Evolutionary conservation across 352 stramenopile species (phyloP).

Genomic region (Phytophthora ohioensis): DNA sequence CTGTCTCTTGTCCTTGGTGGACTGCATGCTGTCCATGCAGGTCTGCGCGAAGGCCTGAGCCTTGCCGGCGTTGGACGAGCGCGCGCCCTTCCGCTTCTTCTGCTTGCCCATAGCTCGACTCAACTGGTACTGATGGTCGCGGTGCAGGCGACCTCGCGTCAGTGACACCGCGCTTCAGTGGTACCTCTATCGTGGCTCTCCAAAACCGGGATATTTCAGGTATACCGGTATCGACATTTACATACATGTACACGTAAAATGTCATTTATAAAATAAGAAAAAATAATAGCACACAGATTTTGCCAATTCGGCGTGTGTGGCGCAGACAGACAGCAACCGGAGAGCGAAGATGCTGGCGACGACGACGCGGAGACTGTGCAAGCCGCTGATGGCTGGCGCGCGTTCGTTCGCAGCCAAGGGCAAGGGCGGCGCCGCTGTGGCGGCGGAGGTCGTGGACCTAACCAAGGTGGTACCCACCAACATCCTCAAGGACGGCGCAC

Average conservation of each 20-base stretch:
- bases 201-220: too few species aligned
- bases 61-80: slow-evolving; percentile 50
- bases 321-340: slow-evolving; percentile 12
- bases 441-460: slow-evolving; percentile 82
- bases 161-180: too few species aligned
- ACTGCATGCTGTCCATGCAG: slow-evolving; percentile 68
- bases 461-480: slow-evolving; percentile 82
- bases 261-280: too few species aligned
- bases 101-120: slow-evolving; percentile 52
- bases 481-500: slow-evolving; percentile 86
- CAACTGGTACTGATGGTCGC: slow-evolving; percentile 4
- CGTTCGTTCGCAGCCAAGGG: slow-evolving; percentile 77
- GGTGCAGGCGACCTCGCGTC: too few species aligned
- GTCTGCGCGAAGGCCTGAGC: slow-evolving; percentile 71
- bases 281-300: neutral
- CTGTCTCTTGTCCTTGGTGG: slow-evolving; percentile 68
- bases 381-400: slow-evolving; percentile 42
- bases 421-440: slow-evolving; percentile 54
- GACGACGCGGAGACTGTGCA: slow-evolving; percentile 52
- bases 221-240: too few species aligned
- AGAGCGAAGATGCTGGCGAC: slow-evolving; percentile 46
- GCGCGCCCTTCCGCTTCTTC: slow-evolving; percentile 70
- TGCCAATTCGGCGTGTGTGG: slow-evolving; percentile 18
- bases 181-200: too few species aligned
- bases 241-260: too few species aligned